Conservation (phyloP, 2,329 filamentous ascomycete genomes). For the Aspergillus sclerotialis region DNA sequence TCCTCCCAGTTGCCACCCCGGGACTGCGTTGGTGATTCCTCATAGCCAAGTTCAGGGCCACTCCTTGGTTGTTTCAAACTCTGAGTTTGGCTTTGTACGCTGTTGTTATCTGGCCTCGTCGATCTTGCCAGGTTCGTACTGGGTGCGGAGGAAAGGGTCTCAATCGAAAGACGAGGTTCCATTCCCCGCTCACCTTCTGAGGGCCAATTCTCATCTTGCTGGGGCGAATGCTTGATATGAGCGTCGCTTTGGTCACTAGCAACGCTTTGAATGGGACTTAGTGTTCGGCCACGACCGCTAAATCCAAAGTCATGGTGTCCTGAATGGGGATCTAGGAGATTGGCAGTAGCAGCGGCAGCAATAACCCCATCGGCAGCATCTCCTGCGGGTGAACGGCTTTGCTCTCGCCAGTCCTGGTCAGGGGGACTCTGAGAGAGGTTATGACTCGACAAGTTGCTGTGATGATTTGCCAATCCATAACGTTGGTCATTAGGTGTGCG, state of each 20-base stretch:
- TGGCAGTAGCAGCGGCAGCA: conserved; percentile 32
- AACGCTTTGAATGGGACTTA: conserved; percentile 89
- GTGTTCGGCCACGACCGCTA: conserved; percentile 57
- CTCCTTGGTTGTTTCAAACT: conserved; percentile 39
- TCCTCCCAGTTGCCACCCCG: conserved; percentile 18
- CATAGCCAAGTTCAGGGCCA: conserved; percentile 32
- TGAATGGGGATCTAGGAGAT: conserved; percentile 32
- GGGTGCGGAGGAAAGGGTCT: conserved; percentile 51
- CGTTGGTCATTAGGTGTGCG: conserved; percentile 42
- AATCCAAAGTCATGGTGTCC: conserved; percentile 47
- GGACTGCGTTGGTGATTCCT: conserved; percentile 22
- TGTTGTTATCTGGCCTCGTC: conserved; percentile 47
- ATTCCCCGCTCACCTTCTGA: conserved; percentile 55
- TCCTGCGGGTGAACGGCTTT: conserved; percentile 22
- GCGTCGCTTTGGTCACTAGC: conserved; percentile 74
- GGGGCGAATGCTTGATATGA: conserved; percentile 53
- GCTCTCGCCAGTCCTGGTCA: conserved; percentile 40
- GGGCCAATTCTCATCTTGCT: conserved; percentile 45
- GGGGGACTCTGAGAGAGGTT: conserved; percentile 42
- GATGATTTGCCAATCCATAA: conserved; percentile 57
- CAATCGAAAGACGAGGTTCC: conserved; percentile 46
- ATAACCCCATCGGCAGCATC: conserved; percentile 31
- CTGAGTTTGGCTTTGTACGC: conserved; percentile 44
- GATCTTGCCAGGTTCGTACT: conserved; percentile 52
- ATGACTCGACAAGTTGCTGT: conserved; percentile 51